Base-by-base conservation (phyloP, 1,284 basidiomycete genomes). In the Schizopora paradoxa region DNA sequence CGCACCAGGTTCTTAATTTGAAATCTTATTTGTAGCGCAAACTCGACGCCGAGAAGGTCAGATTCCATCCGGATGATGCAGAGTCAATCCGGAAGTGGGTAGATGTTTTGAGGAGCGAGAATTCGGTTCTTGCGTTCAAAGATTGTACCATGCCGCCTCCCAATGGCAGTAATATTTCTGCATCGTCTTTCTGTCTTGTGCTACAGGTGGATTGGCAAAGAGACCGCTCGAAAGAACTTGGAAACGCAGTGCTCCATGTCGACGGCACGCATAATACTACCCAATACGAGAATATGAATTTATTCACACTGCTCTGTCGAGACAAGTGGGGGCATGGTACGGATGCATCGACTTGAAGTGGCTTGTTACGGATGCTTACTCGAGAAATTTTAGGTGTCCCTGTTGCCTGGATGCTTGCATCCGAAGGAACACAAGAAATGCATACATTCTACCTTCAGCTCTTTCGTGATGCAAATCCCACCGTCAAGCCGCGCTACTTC, bases 181-280 rank as follows among this genome's bases (percentile, higher is more conserved):
- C 27, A 0, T 46, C 49, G 13, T 26, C 23, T 6, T 54, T 55
- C 31, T 27, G 51, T 35, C 42, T 58, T 5, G 45, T 39, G 3
- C 45, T 57, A 21, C 57, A 58, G 38, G 54, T 47, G 7, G 28
- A 16, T 5, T 58, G 49, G 23, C 56, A 58, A 37, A n/a, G 21
- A 14, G 19, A 49, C 10, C 39, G 41, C 8, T 58, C 36, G 10
- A n/a, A n/a, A 4, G 41, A 48, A 8, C 48, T 47, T 22, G 54
- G 56, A 13, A 4, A 13, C 2, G 22, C 48, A 14, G 42, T 57
- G 21, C 43, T 45, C 6, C 42, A 54, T 4, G 48, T 58, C 11
- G 53, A 58, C 31, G 54, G 48, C 0, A 58, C 56, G 2, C 57
- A 58, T 27, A 58, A 58, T 35, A 52, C 49, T 1, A 58, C 48